Evolutionary conservation across 2,329 filamentous ascomycete genomes (phyloP).

Genomic region (Sporothrix brasiliensis): DNA sequence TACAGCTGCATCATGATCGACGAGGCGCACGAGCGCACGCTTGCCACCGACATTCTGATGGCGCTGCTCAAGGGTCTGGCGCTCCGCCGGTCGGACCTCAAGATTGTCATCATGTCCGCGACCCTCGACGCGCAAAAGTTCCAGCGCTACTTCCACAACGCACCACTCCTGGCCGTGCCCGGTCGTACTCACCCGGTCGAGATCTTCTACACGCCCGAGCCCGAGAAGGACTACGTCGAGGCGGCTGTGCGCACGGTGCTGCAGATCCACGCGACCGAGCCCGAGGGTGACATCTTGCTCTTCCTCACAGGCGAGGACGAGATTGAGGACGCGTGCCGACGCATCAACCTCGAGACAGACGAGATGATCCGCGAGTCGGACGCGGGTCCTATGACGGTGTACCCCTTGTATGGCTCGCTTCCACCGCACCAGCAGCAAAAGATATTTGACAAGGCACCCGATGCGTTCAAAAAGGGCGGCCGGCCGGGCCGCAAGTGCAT

Average conservation of each 20-base stretch:
- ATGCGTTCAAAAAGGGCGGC: constrained; percentile 71
- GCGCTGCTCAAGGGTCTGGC: constrained; percentile 91
- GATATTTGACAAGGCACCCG: constrained; percentile 90
- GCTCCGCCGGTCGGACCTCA: constrained; percentile 79
- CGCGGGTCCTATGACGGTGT: constrained; percentile 84
- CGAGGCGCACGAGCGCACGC: constrained; percentile 95
- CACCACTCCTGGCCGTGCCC: constrained; percentile 88
- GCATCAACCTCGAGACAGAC: constrained; percentile 87
- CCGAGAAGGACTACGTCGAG: constrained; percentile 95
- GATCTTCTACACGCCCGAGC: constrained; percentile 97
- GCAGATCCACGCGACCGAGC: constrained; percentile 92
- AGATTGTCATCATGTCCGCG: constrained; percentile 98
- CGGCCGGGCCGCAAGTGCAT: constrained; percentile 91
- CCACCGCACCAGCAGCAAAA: constrained; percentile 91
- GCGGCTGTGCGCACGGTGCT: constrained; percentile 91
- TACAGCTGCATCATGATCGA: constrained; percentile 99
- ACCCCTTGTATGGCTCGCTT: constrained; percentile 90
- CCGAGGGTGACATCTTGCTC: constrained; percentile 87
- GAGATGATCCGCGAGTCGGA: constrained; percentile 91
- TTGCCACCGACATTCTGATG: constrained; percentile 97
- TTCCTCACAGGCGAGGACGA: constrained; percentile 98
- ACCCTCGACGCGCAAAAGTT: constrained; percentile 98
- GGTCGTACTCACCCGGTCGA: constrained; percentile 95
- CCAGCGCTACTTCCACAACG: constrained; percentile 94
- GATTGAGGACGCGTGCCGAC: constrained; percentile 93